A percentile compares a stretch with the other conserved stretches of the same genome.
Evolutionary conservation across 306 rosid species (phyloP).

Genomic region (Begonia loranthoides): DNA sequence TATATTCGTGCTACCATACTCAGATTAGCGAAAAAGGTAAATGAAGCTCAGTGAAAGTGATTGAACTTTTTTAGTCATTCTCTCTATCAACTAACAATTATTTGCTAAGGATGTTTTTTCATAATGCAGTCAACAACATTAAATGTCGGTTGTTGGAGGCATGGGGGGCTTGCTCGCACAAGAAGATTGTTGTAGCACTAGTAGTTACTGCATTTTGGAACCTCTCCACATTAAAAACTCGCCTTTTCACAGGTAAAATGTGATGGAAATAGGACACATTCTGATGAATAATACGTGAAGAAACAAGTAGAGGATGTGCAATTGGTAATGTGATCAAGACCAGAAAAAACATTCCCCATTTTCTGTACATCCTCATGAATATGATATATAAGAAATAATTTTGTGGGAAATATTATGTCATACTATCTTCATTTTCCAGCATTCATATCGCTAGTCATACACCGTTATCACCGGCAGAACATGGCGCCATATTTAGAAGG

Average conservation of each 20-base stretch:
- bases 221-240: conserved; percentile 52
- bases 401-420: neutral
- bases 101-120: conserved; percentile 6
- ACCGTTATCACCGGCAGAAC: conserved; percentile 43
- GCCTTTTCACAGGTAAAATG: conserved; percentile 51
- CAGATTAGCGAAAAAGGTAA: conserved; percentile 56
- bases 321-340: no score
- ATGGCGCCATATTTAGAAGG: conserved; percentile 24
- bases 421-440: conserved; percentile 30
- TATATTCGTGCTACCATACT: conserved; percentile 51
- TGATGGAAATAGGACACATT: neutral
- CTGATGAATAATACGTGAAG: no score
- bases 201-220: conserved; percentile 62
- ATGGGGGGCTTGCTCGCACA: conserved; percentile 75
- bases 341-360: no score
- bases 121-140: conserved; percentile 33
- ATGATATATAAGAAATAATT: no score
- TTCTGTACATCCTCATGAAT: no score
- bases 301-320: no score
- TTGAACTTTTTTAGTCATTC: neutral
- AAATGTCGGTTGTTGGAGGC: conserved; percentile 42
- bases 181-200: conserved; percentile 46
- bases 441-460: conserved; percentile 54
- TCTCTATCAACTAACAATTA: neutral
- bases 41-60: neutral